phyloP scores from a whole-genome alignment of 441 rosid species.

The Melastoma candidum region DNA sequence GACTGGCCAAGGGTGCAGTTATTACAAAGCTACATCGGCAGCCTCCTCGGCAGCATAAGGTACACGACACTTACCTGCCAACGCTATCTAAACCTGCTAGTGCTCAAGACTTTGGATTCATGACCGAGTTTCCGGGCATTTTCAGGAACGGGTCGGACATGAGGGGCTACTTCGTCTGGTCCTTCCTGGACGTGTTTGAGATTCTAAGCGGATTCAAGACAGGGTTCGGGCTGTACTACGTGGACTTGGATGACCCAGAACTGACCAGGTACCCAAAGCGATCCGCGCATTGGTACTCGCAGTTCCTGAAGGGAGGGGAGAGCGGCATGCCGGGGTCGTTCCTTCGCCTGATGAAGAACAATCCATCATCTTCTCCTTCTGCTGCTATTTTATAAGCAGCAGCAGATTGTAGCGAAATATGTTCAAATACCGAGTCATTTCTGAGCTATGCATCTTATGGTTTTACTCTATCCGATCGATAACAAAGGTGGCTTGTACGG shows the following conservation, averaged over 20 bases:
- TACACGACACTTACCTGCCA: not conserved
- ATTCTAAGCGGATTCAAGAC: slow-evolving; percentile 9
- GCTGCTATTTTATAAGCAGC: not conserved
- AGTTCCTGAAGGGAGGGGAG: slow-evolving; percentile 8
- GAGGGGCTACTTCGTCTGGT: slow-evolving; percentile 18
- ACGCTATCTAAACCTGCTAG: too few relatives aligned
- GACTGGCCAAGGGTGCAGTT: slow-evolving; percentile 12
- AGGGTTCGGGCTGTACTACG: slow-evolving; percentile 13
- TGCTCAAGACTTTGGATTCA: too few relatives aligned
- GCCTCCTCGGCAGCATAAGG: slow-evolving; percentile 13
- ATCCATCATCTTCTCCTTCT: not conserved
- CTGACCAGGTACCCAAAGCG: slow-evolving; percentile 12
- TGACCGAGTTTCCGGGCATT: not conserved
- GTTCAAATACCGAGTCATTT: not conserved
- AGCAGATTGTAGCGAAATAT: too few relatives aligned
- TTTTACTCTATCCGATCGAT: not conserved
- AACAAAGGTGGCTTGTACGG: too few relatives aligned
- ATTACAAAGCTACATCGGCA: slow-evolving; percentile 12
- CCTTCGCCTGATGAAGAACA: not conserved
- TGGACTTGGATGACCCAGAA: slow-evolving; percentile 15
- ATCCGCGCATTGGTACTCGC: slow-evolving; percentile 15
- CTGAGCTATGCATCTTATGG: not conserved
- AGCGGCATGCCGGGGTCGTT: not conserved
- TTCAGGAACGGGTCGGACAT: slow-evolving; percentile 7
- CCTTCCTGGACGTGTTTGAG: slow-evolving; percentile 15